Evolutionary conservation across 345 rosid genomes (phyloP).

Genomic region (Geranium brycei): DNA sequence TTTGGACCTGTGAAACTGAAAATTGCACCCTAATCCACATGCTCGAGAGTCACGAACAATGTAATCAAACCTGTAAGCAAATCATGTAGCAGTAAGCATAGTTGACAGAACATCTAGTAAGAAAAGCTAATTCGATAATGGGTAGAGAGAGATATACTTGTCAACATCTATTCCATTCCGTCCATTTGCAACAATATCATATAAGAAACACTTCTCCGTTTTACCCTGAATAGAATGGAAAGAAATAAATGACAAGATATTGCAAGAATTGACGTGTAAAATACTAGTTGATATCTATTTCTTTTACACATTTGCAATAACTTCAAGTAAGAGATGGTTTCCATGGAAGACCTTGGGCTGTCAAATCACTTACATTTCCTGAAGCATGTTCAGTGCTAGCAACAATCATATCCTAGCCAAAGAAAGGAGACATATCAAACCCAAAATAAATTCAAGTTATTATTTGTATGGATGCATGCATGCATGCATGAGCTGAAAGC

Average conservation of each 20-base stretch:
- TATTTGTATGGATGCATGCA: not conserved
- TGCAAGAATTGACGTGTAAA: not conserved
- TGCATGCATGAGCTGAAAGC: not conserved
- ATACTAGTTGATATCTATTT: not conserved
- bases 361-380: slow-evolving; percentile 33
- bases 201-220: slow-evolving; percentile 60
- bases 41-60: slow-evolving; percentile 81
- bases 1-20: slow-evolving; percentile 65
- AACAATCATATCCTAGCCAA: slow-evolving; percentile 73
- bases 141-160: slow-evolving; percentile 28
- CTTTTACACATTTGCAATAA: not conserved
- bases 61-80: slow-evolving; percentile 69
- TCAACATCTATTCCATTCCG: slow-evolving; percentile 95
- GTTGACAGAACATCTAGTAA: not conserved
- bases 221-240: slow-evolving; percentile 19
- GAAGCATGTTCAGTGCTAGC: slow-evolving; percentile 53
- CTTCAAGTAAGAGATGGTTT: not conserved
- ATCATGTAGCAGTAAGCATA: not conserved
- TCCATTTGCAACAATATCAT: slow-evolving; percentile 97
- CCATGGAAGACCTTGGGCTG: not conserved
- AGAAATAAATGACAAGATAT: not conserved
- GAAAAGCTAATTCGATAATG: slow-evolving; percentile 8
- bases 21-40: slow-evolving; percentile 78
- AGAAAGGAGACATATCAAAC: slow-evolving; percentile 3
- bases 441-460: not conserved